Conservation (phyloP, 805 yeast species). For the Hermanozyma aechmeae region DNA sequence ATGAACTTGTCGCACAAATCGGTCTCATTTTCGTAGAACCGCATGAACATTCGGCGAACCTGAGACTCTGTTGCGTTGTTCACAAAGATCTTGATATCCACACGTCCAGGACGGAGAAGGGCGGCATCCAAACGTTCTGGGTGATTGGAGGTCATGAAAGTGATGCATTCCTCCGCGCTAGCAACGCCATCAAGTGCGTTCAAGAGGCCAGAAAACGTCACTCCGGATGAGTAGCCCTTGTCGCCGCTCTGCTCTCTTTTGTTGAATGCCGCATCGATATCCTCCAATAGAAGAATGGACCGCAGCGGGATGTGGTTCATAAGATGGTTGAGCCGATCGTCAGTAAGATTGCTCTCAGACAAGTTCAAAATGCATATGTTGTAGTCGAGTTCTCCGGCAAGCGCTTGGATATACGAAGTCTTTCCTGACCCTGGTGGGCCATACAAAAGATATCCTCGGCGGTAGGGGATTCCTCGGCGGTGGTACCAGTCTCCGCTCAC, state of each 20-base stretch:
- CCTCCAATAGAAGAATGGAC: constrained; percentile 78
- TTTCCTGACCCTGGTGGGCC: constrained; percentile 99
- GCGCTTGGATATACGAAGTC: constrained; percentile 89
- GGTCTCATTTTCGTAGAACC: constrained; percentile 67
- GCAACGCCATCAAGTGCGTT: constrained; percentile 97
- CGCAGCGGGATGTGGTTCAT: constrained; percentile 95
- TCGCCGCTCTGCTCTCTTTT: constrained; percentile 70
- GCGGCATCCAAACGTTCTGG: constrained; percentile 94
- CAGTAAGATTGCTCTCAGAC: constrained; percentile 86
- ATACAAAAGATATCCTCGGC: constrained; percentile 86
- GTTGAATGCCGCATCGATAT: constrained; percentile 92
- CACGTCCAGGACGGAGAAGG: constrained; percentile 86
- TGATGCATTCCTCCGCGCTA: constrained; percentile 90
- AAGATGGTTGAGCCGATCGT: constrained; percentile 86
- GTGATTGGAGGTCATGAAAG: constrained; percentile 98
- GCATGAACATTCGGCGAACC: constrained; percentile 71
- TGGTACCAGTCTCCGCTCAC: constrained; percentile 83
- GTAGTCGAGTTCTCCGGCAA: constrained; percentile 94
- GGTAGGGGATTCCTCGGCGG: constrained; percentile 93
- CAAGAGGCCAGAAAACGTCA: constrained; percentile 87
- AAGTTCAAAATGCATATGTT: constrained; percentile 89
- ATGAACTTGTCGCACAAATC: constrained; percentile 45
- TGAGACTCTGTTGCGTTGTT: constrained; percentile 85
- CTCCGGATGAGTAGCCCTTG: constrained; percentile 75
- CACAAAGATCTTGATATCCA: constrained; percentile 73